phyloP scores from a whole-genome alignment of 2,329 filamentous ascomycete genomes.

The Claviceps pazoutovae region DNA sequence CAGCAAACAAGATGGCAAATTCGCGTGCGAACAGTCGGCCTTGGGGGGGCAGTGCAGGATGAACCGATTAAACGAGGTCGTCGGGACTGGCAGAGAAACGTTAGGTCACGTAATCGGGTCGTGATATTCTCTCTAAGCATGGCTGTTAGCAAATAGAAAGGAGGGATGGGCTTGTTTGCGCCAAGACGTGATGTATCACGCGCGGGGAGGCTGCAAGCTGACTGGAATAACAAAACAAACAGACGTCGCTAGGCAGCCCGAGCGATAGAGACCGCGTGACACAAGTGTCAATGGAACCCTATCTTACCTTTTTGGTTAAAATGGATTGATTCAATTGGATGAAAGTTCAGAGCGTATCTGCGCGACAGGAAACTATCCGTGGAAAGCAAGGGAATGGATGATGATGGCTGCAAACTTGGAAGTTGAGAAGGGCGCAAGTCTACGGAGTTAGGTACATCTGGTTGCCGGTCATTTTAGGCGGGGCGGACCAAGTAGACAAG shows the following conservation, averaged over 20 bases:
- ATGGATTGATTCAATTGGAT: too few relatives aligned
- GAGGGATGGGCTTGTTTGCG: not conserved
- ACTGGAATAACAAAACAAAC: not conserved
- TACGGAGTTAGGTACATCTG: not conserved
- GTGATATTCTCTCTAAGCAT: not conserved
- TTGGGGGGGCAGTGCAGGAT: not conserved
- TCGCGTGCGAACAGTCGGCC: not conserved
- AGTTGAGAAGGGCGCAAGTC: not conserved
- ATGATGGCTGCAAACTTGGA: not conserved
- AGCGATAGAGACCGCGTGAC: not conserved
- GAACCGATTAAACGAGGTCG: conserved; percentile 1
- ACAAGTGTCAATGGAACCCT: not conserved
- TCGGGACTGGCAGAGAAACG: not conserved
- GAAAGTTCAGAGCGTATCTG: not conserved
- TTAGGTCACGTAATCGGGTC: not conserved
- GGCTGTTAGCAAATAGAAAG: not conserved
- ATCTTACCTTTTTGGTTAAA: not conserved
- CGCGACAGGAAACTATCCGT: not conserved
- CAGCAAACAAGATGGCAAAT: not conserved
- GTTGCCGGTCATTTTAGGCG: not conserved
- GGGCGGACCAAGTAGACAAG: not conserved
- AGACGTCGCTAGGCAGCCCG: not conserved
- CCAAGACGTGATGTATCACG: not conserved
- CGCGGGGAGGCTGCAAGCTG: not conserved
- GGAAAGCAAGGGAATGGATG: not conserved